Percentiles rank a stretch among this genome's conserved stretches.
Evolutionary conservation across 2,329 filamentous ascomycete species (phyloP).

Genomic region (Phymatotrichopsis omnivora): DNA sequence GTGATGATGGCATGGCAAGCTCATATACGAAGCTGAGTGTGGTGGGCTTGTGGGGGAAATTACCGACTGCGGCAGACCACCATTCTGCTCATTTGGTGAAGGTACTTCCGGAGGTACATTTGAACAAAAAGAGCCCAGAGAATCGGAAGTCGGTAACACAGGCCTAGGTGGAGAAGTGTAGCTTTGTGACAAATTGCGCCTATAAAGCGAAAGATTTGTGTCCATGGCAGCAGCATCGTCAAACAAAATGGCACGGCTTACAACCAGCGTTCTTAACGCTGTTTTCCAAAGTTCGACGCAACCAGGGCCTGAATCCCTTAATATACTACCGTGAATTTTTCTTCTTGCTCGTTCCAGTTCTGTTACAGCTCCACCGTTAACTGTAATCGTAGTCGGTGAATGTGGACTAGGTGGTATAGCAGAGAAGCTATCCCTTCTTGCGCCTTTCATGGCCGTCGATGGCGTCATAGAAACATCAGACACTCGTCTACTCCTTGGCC

Average conservation of each 20-base stretch:
- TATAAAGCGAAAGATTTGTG: slow-evolving; percentile 8
- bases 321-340: slow-evolving; percentile 24
- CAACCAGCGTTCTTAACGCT: slow-evolving; percentile 20
- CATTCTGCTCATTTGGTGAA: too few species aligned
- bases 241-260: slow-evolving; percentile 20
- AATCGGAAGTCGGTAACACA: too few species aligned
- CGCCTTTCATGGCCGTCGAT: slow-evolving; percentile 7
- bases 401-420: not conserved
- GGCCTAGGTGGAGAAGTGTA: too few species aligned
- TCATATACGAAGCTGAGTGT: too few species aligned
- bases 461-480: slow-evolving; percentile 9
- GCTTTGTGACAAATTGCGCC: slow-evolving; percentile 7
- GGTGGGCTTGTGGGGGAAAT: too few species aligned
- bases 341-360: slow-evolving; percentile 24
- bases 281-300: slow-evolving; percentile 20
- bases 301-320: slow-evolving; percentile 20
- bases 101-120: too few species aligned
- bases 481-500: slow-evolving; percentile 10
- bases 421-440: slow-evolving; percentile 9
- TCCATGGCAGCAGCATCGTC: slow-evolving; percentile 9
- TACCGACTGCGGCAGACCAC: too few species aligned
- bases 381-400: slow-evolving; percentile 3
- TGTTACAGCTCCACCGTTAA: slow-evolving; percentile 3
- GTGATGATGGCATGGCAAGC: too few species aligned
- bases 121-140: too few species aligned